Evolutionary conservation across 345 rosid species (phyloP), one percentile per base, ranked within the genome.

Genomic region (Aquilaria malaccensis): DNA sequence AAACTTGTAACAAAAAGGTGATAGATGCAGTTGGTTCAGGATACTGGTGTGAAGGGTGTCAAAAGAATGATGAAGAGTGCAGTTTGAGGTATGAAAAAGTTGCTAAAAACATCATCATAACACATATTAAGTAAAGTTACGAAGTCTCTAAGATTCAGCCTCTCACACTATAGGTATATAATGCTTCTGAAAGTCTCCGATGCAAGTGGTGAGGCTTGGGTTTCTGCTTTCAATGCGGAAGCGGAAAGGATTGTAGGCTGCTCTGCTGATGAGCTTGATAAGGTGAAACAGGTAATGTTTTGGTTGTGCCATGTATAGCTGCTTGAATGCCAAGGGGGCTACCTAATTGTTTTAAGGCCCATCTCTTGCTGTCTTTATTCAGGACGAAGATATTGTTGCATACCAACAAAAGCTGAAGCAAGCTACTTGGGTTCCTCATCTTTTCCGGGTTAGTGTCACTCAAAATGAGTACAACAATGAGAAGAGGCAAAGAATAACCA

Each of bases 21-120:
- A 93, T 94, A 3, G 97, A 85, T 69, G 88, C 85, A 11, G 48
- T 89, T 30, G 96, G 82, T 63, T 86, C 96, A 57, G 97, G 98
- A 37, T 93, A 83, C 65, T 93, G 97, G 97, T 93, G 98, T 67
- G 98, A 93, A 73, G 91, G 90, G 52, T 93, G 98, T 78, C 97
- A 93, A 80, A 89, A 84, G 73, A 89, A 75, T 63, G 91, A 87
- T 47, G 81, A 80, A 33, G 91, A 87, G 59, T 89, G 94, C 66
- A 80, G 68, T 63, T 63, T 89, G 61, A 87, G 98, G 97, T 89
- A 33, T 62, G 78, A 56, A 11, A 13, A 15, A 6, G 14, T 41
- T 11, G 2, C 41, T 13, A 22, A 22, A 22, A 22, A 22, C 22
- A 22, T 10, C 11, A 12, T 4, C 29, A 45, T 48, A 11, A 37